Base-by-base conservation (phyloP, 75 land plant genomes). In the Gnetum montanum region DNA sequence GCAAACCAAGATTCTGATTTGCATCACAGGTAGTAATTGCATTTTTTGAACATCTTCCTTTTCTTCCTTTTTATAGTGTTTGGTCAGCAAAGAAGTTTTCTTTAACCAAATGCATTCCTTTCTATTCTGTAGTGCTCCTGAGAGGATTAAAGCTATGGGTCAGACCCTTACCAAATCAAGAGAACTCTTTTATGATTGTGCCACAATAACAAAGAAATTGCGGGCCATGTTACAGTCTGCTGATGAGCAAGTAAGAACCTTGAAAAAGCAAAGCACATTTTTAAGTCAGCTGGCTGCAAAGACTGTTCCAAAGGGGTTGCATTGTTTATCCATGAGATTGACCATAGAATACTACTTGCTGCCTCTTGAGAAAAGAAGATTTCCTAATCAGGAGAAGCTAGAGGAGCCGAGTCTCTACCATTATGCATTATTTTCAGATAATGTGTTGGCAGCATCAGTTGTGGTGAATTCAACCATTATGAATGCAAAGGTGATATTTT, bases 361-460 rank as follows among this genome's bases (percentile, higher is more conserved):
- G 23, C 78, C 88, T 56, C 57, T 43, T 13, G 78, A 77, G 65
- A 55, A 80, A n/a, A 71, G 79, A 16, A 67, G 65, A 51, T 84
- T 87, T 60, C 79, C 84, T 27, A 36, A 66, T 24, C 49, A 63
- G 41, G 88, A 80, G 24, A 87, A 77, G 58, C 56, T 84, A 58
- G 92, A 77, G 61, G 74, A 84, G 41, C 74, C 80, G 26, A 54
- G 51, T 33, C 73, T 87, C 29, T 87, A 66, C 52, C 92, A 87
- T 35, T 87, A 87, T 73, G 92, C 89, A 7, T 66, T 87, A 8
- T 87, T 87, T 57, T 87, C 92, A 48, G 92, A 87, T 36, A 87
- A 87, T 66, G 83, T 87, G 23, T 69, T 87, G 57, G 92, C 92
- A 65, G 81, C 92, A 38, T 73, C 89, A 46, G 89, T 87, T 24